Conservation (phyloP, 345 rosid genomes). For the Hirschfeldia incana region DNA sequence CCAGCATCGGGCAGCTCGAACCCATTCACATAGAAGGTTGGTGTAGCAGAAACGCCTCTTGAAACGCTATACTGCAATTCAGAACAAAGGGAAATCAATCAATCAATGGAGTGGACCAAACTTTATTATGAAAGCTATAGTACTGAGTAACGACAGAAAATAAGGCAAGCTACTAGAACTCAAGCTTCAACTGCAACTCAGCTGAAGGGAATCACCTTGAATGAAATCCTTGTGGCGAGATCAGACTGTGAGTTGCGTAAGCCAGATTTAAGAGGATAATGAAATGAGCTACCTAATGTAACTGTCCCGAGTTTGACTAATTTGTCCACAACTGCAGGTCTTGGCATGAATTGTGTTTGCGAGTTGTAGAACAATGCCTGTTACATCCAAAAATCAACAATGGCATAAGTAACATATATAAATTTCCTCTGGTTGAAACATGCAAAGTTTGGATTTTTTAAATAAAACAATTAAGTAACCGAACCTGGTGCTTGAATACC, state of each 20-base stretch:
- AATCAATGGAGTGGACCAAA: background rate
- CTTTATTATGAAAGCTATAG: background rate
- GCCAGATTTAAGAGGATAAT: slow-evolving; percentile 52
- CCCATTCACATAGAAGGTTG: slow-evolving; percentile 71
- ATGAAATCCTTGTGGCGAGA: slow-evolving; percentile 72
- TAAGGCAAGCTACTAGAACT: background rate
- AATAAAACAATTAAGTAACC: background rate
- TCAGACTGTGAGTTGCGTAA: slow-evolving; percentile 57
- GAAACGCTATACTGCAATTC: slow-evolving; percentile 68
- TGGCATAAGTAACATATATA: background rate
- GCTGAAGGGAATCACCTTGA: slow-evolving; percentile 58
- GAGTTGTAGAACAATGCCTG: slow-evolving; percentile 72
- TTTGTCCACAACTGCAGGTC: slow-evolving; percentile 52
- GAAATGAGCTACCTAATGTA: slow-evolving; percentile 58
- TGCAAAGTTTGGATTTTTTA: background rate
- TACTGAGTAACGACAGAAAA: background rate
- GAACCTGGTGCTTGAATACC: slow-evolving; percentile 79
- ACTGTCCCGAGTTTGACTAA: slow-evolving; percentile 55
- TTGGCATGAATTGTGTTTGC: slow-evolving; percentile 59
- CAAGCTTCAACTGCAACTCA: background rate
- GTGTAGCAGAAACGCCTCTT: slow-evolving; percentile 74
- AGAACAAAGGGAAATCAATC: slow-evolving; percentile 16
- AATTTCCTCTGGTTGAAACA: too few species aligned
- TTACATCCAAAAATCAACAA: background rate
- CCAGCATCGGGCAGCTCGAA: slow-evolving; percentile 61